These are phyloP conservation scores for Cytidiella melzeri DNA, from an alignment of 768 basidiomycete species.

Conservation along the genomic window DNA sequence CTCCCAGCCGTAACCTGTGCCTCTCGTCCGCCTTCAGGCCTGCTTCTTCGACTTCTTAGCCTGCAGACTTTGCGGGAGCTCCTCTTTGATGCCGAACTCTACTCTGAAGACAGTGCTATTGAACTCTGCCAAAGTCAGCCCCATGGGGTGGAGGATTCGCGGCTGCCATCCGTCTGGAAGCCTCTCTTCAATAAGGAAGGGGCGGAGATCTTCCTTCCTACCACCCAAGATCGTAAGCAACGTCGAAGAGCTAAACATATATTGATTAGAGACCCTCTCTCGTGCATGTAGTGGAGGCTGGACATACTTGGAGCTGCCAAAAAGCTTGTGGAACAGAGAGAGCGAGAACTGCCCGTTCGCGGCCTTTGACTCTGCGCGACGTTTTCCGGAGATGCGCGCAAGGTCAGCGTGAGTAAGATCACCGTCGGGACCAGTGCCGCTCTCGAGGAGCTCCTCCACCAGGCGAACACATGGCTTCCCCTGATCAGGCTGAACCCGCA, in stretches of 20 bases:
- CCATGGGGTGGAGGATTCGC: slow-evolving; percentile 42
- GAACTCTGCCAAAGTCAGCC: slow-evolving; percentile 53
- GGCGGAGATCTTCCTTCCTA: slow-evolving; percentile 44
- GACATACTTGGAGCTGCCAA: slow-evolving; percentile 63
- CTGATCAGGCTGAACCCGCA: slow-evolving; percentile 44
- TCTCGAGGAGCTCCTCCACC: slow-evolving; percentile 50
- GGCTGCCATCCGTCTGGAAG: slow-evolving; percentile 71
- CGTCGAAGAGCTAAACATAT: slow-evolving; percentile 46
- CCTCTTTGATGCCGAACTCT: slow-evolving; percentile 27
- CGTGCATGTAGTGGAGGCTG: background rate
- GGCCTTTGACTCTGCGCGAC: slow-evolving; percentile 49
- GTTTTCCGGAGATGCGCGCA: slow-evolving; percentile 48
- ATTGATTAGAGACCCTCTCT: background rate
- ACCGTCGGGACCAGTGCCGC: slow-evolving; percentile 47
- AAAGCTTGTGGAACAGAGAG: slow-evolving; percentile 45
- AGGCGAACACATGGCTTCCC: slow-evolving; percentile 38
- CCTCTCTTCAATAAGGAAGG: slow-evolving; percentile 62
- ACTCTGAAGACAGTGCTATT: slow-evolving; percentile 34
- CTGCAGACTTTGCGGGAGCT: slow-evolving; percentile 5
- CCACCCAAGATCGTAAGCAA: slow-evolving; percentile 65
- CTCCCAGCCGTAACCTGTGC: too few relatives aligned
- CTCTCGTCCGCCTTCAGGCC: too few relatives aligned
- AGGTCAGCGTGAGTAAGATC: slow-evolving; percentile 53
- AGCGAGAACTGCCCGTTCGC: slow-evolving; percentile 55
- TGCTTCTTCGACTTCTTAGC: background rate